A percentile compares a stretch with the other conserved stretches of the same genome.
Evolutionary conservation across 2,329 filamentous ascomycete genomes (phyloP).

Genomic region (Neofusicoccum cordaticola): DNA sequence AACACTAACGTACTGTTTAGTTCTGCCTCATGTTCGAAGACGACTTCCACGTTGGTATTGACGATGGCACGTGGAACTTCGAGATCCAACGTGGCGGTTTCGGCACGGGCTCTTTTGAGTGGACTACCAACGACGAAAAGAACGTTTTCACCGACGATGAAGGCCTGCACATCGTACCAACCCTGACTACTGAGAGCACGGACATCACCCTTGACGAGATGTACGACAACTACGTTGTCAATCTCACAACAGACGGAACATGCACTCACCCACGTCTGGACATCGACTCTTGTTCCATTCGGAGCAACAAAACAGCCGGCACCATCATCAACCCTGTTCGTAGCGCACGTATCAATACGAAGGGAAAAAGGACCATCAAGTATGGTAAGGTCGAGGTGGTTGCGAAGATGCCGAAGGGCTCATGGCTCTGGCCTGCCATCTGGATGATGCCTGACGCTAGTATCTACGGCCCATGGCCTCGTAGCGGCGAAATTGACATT

Average conservation of each 20-base stretch:
- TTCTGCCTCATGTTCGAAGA: conserved; percentile 54
- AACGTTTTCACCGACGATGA: conserved; percentile 49
- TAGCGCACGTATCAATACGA: conserved; percentile 49
- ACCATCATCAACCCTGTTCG: conserved; percentile 51
- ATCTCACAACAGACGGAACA: conserved; percentile 36
- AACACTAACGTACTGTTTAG: conserved; percentile 23
- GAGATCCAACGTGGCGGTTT: conserved; percentile 46
- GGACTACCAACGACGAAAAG: conserved; percentile 49
- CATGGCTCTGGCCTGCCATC: conserved; percentile 46
- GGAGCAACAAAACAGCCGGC: conserved; percentile 46
- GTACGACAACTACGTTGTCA: conserved; percentile 37
- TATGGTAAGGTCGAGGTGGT: conserved; percentile 50
- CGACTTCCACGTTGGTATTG: conserved; percentile 42
- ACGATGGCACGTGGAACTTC: conserved; percentile 48
- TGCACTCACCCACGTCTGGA: conserved; percentile 17
- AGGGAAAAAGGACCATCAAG: conserved; percentile 39
- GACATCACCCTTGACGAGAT: conserved; percentile 41
- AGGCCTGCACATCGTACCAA: conserved; percentile 50
- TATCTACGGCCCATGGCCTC: conserved; percentile 46
- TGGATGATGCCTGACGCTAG: conserved; percentile 16
- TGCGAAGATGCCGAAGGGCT: conserved; percentile 51
- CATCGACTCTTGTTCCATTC: conserved; percentile 36
- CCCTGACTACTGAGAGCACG: conserved; percentile 41
- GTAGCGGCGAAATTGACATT: conserved; percentile 55
- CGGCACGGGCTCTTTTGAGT: conserved; percentile 51